Conservation (phyloP, 1,139 yeast species). For the Blastobotrys persicus region DNA sequence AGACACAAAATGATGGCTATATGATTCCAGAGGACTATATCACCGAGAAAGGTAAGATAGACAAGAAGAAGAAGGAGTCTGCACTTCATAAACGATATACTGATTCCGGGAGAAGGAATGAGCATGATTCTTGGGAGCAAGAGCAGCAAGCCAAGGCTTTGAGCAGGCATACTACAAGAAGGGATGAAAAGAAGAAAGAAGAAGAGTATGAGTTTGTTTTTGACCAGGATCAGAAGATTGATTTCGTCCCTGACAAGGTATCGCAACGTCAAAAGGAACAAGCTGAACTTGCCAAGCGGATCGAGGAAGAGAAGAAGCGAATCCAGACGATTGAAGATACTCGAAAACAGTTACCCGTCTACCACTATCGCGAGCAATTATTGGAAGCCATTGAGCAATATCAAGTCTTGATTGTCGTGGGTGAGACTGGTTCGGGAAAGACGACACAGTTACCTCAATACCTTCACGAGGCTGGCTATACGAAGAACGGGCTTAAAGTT, state of each 20-base stretch:
- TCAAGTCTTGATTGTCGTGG: conserved; percentile 84
- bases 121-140: conserved; percentile 60
- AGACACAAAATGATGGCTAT: conserved; percentile 41
- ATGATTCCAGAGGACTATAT: conserved; percentile 57
- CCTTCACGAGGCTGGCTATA: conserved; percentile 76
- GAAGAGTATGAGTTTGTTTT: conserved; percentile 75
- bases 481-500: conserved; percentile 52
- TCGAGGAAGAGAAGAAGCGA: conserved; percentile 45
- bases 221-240: conserved; percentile 72
- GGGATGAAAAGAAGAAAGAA: conserved; percentile 8
- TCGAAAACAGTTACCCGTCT: conserved; percentile 75
- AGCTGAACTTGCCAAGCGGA: conserved; percentile 34
- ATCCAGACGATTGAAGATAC: conserved; percentile 46
- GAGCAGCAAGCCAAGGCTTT: conserved; percentile 52
- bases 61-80: conserved; percentile 50
- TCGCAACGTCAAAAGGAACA: conserved; percentile 30
- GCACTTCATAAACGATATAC: conserved; percentile 39
- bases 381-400: conserved; percentile 60
- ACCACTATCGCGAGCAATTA: conserved; percentile 56
- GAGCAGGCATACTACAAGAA: conserved; percentile 1
- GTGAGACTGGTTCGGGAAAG: conserved; percentile 97
- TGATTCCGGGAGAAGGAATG: conserved; percentile 29
- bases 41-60: conserved; percentile 52
- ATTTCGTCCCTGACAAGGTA: conserved; percentile 50
- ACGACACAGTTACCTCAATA: conserved; percentile 95